These are phyloP conservation scores for Cutaneotrichosporon cavernicola DNA, from an alignment of 1,284 basidiomycete genomes.

Conservation along the genomic window DNA sequence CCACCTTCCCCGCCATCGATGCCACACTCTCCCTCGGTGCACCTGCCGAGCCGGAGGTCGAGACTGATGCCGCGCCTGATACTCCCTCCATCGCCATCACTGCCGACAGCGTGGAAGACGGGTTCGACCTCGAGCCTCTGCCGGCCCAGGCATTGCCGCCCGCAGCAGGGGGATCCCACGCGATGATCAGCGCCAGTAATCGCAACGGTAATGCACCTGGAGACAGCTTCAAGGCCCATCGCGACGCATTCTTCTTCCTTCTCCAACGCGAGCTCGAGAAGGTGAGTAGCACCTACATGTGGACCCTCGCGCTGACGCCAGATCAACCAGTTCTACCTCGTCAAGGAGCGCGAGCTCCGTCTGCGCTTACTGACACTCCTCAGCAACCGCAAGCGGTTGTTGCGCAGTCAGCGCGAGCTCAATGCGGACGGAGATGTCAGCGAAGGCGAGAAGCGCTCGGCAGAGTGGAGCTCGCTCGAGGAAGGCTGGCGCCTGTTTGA, in stretches of 20 bases:
- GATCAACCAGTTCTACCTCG: constrained; percentile 99
- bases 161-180: constrained; percentile 34
- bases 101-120: constrained; percentile 4
- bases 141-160: constrained; percentile 50
- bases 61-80: not conserved
- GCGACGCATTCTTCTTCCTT: constrained; percentile 99
- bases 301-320: constrained; percentile 47
- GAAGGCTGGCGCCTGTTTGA: constrained; percentile 95
- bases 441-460: constrained; percentile 58
- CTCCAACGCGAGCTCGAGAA: constrained; percentile 97
- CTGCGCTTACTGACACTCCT: constrained; percentile 87
- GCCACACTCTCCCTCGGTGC: not conserved
- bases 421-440: constrained; percentile 56
- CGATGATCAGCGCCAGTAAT: constrained; percentile 20
- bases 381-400: constrained; percentile 75
- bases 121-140: constrained; percentile 45
- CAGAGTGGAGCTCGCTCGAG: constrained; percentile 88
- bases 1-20: constrained; percentile 14
- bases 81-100: not conserved
- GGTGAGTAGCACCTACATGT: constrained; percentile 55
- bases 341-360: constrained; percentile 95
- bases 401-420: constrained; percentile 33
- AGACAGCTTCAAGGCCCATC: constrained; percentile 80
- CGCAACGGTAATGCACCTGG: constrained; percentile 28
- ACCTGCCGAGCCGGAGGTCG: not conserved